Evolutionary conservation across 352 stramenopile genomes (phyloP), one percentile per base, ranked within the genome.

Genomic region (Phytophthora rubi): DNA sequence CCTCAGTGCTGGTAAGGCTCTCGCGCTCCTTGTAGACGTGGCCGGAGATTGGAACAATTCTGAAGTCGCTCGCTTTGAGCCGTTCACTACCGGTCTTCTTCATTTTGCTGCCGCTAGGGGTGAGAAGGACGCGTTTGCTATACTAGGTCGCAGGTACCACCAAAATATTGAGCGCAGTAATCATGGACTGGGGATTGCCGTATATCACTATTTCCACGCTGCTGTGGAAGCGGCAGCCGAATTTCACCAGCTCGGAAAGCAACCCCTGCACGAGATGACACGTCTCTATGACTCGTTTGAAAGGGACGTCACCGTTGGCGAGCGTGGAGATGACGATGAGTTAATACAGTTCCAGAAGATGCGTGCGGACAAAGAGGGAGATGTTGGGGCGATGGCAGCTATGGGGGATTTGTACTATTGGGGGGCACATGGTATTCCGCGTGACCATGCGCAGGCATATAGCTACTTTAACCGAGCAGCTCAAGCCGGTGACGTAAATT

Each of bases 401-500:
- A 94, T 97, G 87, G 92, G 90, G 0, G 91, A 97, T 48, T 60
- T 97, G 16, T 95, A 96, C 53, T 98, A 98, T 63, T 98, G 90
- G 86, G 92, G 92, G 4, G 80, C 85, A 5, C 81, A 88, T 12
- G 92, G 92, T 3, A 48, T 97, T 8, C 26, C 60, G 0, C 81
- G 91, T 16, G 83, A 98, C 53, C 90, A 97, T 18, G 49, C 47
- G 13, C 79, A 79, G 7, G 92, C 92, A 26, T 86, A 86, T 32
- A 47, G 66, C 2, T 98, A 97, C 63, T 97, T 94, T 61, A 51
- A 83, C 15, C 68, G 77, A 44, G 92, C 92, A 16, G 92, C 90
- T 2, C 26, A 80, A 16, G 68, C 68, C 26, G 90, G 86, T 0
- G 73, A 96, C 53, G 72, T 83, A 1, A 72, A 71, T 28, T 69